Evolutionary conservation across 2,329 filamentous ascomycete genomes (phyloP), one percentile per base, ranked within the genome.

Genomic region (Blastomyces gilchristii): DNA sequence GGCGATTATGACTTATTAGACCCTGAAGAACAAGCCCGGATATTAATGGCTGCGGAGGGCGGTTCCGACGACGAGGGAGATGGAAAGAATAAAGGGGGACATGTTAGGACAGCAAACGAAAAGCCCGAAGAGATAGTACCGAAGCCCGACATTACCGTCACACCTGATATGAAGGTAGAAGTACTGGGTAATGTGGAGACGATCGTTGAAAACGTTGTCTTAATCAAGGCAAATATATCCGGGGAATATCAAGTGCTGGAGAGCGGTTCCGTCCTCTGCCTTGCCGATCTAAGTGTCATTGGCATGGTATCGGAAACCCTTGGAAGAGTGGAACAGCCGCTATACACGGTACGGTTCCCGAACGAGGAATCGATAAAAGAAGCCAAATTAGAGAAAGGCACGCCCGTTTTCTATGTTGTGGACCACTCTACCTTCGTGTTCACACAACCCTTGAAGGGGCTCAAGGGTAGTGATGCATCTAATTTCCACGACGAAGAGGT

Each of bases 401-500:
- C 83, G 1, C 84, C 84, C 58, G 78, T 97, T 2, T 96, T 85
- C 77, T 97, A 96, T 71, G 86, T 93, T 2, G 83, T 87, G 54
- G 79, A 84, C 9, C 88, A 94, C 73, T 91, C 91, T 50, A 86
- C 83, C 0, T 95, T 88, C 69, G 90, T 96, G 62, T 94, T 96
- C 71, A 97, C 93, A 0, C 84, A 94, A 73, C 85, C 87, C 7
- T 79, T 97, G 63, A 89, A 88, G 74, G 83, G 81, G 61, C 73
- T 88, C 70, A 97, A 96, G 77, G 91, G 91, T 64, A 94, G 91
- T 11, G 94, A 99, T 75, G 93, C 94, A 9, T 96, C 91, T 60
- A 97, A 97, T 72, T 82, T 96, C 62, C 89, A 96, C 74, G 94
- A 97, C 68, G 94, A 99, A 74, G 93, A 97, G 77, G 83, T 91